Conservation (phyloP, 2,329 filamentous ascomycete genomes). For the Hypomyces perniciosus region DNA sequence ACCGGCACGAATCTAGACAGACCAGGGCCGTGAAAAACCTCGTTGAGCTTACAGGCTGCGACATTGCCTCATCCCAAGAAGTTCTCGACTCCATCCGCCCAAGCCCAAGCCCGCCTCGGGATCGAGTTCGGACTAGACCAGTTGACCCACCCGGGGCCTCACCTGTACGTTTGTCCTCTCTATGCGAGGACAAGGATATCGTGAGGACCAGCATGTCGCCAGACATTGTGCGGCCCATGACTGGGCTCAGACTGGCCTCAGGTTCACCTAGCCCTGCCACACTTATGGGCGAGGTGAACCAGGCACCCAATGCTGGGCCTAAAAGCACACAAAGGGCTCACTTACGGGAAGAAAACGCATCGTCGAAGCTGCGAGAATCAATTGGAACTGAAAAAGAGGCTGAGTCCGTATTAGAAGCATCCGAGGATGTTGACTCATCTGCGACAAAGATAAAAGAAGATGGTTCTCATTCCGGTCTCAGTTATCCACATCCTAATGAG, state of each 20-base stretch:
- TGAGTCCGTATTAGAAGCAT: neutral
- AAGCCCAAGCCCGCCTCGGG: constrained; percentile 9
- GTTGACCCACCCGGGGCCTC: constrained; percentile 4
- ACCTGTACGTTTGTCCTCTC: neutral
- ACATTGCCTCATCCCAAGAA: constrained; percentile 53
- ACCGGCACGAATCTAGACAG: constrained; percentile 63
- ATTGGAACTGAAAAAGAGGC: constrained; percentile 1
- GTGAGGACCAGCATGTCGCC: constrained; percentile 19
- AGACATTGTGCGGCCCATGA: constrained; percentile 28
- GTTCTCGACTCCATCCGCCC: constrained; percentile 39
- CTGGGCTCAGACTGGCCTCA: constrained; percentile 25
- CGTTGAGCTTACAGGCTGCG: constrained; percentile 67
- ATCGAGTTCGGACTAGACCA: neutral
- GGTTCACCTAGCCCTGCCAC: constrained; percentile 18
- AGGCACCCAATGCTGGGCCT: neutral
- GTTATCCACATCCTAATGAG: neutral
- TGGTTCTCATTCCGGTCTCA: neutral
- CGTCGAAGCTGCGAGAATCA: constrained; percentile 16
- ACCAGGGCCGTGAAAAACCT: constrained; percentile 64
- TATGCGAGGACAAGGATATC: constrained; percentile 1
- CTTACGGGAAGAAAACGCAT: constrained; percentile 6
- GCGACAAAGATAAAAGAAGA: constrained; percentile 2
- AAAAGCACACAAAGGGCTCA: constrained; percentile 5
- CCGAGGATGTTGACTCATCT: too few relatives aligned
- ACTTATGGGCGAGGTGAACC: neutral